These are phyloP conservation scores for Leccinum sublutescens DNA, from an alignment of 768 basidiomycete genomes.

Conservation along the genomic window DNA sequence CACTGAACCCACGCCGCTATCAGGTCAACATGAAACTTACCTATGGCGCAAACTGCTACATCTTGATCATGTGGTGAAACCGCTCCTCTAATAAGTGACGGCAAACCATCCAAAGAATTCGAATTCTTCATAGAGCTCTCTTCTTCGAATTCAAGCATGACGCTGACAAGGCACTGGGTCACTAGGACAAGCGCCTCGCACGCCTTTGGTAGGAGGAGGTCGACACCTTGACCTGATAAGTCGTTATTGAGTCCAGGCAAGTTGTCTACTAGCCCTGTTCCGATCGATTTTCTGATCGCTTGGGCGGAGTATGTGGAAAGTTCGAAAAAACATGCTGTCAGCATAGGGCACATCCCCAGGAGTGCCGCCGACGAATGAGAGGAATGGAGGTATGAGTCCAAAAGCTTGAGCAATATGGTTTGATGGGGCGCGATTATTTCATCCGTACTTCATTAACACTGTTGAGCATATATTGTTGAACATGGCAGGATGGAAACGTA, in stretches of 20 bases:
- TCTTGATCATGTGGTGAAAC: conserved; percentile 41
- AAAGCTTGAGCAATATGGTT: conserved; percentile 80
- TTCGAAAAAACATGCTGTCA: conserved; percentile 60
- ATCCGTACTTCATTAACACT: conserved; percentile 45
- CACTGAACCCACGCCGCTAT: conserved; percentile 1
- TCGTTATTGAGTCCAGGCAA: background rate
- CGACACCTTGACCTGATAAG: conserved; percentile 41
- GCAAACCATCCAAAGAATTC: conserved; percentile 19
- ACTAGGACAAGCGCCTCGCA: conserved; percentile 80
- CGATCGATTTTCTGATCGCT: conserved; percentile 50
- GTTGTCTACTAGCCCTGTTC: conserved; percentile 16
- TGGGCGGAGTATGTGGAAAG: conserved; percentile 56
- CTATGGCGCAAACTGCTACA: conserved; percentile 56
- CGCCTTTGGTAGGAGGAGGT: conserved; percentile 72
- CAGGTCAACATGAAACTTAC: conserved; percentile 35
- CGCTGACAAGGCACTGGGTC: conserved; percentile 70
- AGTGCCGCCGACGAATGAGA: conserved; percentile 39
- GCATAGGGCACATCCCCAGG: conserved; percentile 50
- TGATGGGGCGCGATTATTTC: conserved; percentile 84
- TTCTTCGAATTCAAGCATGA: conserved; percentile 46
- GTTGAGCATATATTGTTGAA: conserved; percentile 7
- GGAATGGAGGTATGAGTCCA: conserved; percentile 80
- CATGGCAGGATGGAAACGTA: conserved; percentile 34
- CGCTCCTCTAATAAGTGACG: conserved; percentile 45
- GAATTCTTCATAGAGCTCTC: conserved; percentile 25